Evolutionary conservation across 2,329 filamentous ascomycete species (phyloP).

Genomic region (Lasiodiplodia sp.): DNA sequence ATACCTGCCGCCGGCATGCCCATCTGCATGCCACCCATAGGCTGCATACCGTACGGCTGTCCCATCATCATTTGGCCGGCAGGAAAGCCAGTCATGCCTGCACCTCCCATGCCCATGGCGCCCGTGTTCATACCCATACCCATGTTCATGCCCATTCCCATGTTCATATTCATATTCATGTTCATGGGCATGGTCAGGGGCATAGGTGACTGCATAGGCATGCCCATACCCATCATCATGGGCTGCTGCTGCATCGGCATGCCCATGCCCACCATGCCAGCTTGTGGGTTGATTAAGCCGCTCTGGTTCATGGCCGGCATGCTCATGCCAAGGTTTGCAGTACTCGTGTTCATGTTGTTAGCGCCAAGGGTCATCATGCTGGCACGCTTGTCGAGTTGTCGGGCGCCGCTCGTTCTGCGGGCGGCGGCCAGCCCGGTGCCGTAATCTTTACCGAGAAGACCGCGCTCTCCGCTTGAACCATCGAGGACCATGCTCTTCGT

Average conservation of each 20-base stretch:
- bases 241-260: slow-evolving; percentile 19
- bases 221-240: slow-evolving; percentile 29
- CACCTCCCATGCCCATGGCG: slow-evolving; percentile 27
- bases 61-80: slow-evolving; percentile 13
- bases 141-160: slow-evolving; percentile 4
- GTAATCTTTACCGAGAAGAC: slow-evolving; percentile 14
- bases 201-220: slow-evolving; percentile 26
- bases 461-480: slow-evolving; percentile 8
- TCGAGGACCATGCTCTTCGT: slow-evolving; percentile 22
- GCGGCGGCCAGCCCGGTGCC: slow-evolving; percentile 3
- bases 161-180: slow-evolving; percentile 32
- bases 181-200: slow-evolving; percentile 30
- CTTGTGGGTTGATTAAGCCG: not conserved
- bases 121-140: slow-evolving; percentile 29
- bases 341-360: slow-evolving; percentile 10
- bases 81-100: not conserved
- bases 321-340: not conserved
- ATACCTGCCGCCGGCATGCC: slow-evolving; percentile 7
- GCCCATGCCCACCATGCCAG: slow-evolving; percentile 23
- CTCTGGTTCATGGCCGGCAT: not conserved
- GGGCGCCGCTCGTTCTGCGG: not conserved
- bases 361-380: slow-evolving; percentile 17
- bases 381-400: not conserved
- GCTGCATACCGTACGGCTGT: slow-evolving; percentile 10
- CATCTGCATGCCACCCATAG: slow-evolving; percentile 25